Conservation (phyloP, 1,139 yeast genomes). For the Diutina scorzettiae region DNA sequence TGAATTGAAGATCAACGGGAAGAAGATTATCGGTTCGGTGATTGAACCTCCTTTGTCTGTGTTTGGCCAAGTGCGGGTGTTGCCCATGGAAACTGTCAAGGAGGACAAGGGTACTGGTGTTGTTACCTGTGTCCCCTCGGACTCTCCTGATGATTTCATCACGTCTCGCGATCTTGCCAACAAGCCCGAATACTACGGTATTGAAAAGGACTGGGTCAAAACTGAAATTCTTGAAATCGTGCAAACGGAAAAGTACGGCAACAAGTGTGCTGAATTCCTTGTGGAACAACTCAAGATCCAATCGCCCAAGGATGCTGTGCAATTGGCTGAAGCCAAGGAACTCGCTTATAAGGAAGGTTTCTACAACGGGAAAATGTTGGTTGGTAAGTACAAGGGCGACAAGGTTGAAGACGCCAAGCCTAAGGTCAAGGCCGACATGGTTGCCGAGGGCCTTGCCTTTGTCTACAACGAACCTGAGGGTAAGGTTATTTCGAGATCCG, state of each 20-base stretch:
- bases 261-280: conserved; percentile 73
- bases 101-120: conserved; percentile 98
- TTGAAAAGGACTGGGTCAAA: conserved; percentile 79
- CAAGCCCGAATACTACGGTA: conserved; percentile 85
- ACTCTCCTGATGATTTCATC: conserved; percentile 93
- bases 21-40: conserved; percentile 69
- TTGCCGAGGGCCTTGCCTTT: conserved; percentile 71
- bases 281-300: conserved; percentile 83
- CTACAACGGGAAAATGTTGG: conserved; percentile 74
- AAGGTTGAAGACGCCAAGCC: conserved; percentile 88
- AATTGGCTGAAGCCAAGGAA: conserved; percentile 88
- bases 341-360: conserved; percentile 93
- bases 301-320: conserved; percentile 85
- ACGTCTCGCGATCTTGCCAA: conserved; percentile 74
- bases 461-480: conserved; percentile 93
- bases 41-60: conserved; percentile 74
- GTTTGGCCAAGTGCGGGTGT: conserved; percentile 60
- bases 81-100: conserved; percentile 96
- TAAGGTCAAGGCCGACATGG: conserved; percentile 71
- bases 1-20: conserved; percentile 51
- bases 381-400: conserved; percentile 79
- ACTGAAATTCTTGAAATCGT: conserved; percentile 65
- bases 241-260: conserved; percentile 78
- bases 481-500: conserved; percentile 82
- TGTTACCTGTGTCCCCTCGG: conserved; percentile 96